Evolutionary conservation across 2,329 filamentous ascomycete species (phyloP), one percentile per base, ranked within the genome.

Genomic region (Colletotrichum tanaceti): DNA sequence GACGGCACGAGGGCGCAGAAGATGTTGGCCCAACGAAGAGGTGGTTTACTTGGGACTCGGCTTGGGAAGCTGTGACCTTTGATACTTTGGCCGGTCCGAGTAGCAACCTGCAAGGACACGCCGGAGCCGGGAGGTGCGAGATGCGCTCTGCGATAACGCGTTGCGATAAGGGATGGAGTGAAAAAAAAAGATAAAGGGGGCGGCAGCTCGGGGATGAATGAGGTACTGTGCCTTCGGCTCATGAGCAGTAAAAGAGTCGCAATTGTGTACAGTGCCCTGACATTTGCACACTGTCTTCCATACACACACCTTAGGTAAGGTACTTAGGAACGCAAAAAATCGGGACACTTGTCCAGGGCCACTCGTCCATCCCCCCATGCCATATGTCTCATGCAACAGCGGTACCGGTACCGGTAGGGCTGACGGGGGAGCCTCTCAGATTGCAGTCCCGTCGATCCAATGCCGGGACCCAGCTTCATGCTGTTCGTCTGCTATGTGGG

Each of bases 101-200:
- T 9, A 35, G 32, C 32, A 35, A 35, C 32, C 10, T 35, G 32
- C 32, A 35, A 35, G 32, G 32, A 35, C 32, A 35, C 32, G 32
- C 32, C 55, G 35, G 24, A 58, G 35, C 32, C 46, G 16, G 10
- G 32, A 35, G 32, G 10, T 35, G 32, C 32, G n/a, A 32, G 5
- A 50, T 50, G 54, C 39, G 35, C 20, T 58, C 20, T 58, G 50
- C 50, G 62, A 65, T 66, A 57, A 7, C 62, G 66, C 66, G 50
- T 58, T 61, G 55, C 62, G 63, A 66, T 43, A 61, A 61, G 24
- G 7, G 32, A 35, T 10, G 32, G 32, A 2, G 32, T 1, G 1
- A 32, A 32, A 32, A 52, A 52, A 55, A 65, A 58, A 55, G 57
- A 16, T 18, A 43, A 20, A 22, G 46, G 46, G 54, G 35, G 44